Conservation (phyloP, 1,139 yeast genomes). For the Blastobotrys proliferans region DNA sequence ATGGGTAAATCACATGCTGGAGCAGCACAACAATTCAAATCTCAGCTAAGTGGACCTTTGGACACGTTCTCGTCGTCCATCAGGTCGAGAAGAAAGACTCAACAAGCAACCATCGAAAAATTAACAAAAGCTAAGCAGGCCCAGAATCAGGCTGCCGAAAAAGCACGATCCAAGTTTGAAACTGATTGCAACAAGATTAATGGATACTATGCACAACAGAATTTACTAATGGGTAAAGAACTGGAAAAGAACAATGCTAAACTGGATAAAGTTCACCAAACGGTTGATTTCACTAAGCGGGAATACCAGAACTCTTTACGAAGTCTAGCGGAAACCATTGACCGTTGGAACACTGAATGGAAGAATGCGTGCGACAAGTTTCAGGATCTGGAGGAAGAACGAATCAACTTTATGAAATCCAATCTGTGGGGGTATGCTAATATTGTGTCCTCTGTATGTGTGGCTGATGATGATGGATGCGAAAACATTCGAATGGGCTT, state of each 20-base stretch:
- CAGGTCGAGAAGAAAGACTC: constrained; percentile 44
- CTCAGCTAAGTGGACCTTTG: constrained; percentile 43
- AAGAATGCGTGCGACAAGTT: constrained; percentile 58
- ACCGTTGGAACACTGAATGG: constrained; percentile 81
- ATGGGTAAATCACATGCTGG: constrained; percentile 46
- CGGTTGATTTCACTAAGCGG: constrained; percentile 47
- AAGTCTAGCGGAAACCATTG: constrained; percentile 61
- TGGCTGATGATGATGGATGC: constrained; percentile 70
- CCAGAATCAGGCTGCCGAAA: constrained; percentile 39
- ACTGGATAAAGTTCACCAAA: constrained; percentile 50
- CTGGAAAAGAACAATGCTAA: constrained; percentile 63
- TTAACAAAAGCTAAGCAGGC: constrained; percentile 40
- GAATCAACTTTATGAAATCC: constrained; percentile 69
- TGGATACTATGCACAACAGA: constrained; percentile 57
- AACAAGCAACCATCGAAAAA: constrained; percentile 44
- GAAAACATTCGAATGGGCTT: constrained; percentile 64
- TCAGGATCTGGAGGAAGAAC: constrained; percentile 73
- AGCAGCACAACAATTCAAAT: constrained; percentile 43
- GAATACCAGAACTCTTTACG: constrained; percentile 59
- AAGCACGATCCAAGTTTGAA: constrained; percentile 51
- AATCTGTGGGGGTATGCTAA: constrained; percentile 84
- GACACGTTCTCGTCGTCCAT: constrained; percentile 41
- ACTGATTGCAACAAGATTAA: constrained; percentile 57
- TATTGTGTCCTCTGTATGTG: constrained; percentile 70
- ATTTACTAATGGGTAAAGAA: constrained; percentile 76